Base-by-base conservation (phyloP, 2,329 filamentous ascomycete genomes). In the Botrytis tulipae region DNA sequence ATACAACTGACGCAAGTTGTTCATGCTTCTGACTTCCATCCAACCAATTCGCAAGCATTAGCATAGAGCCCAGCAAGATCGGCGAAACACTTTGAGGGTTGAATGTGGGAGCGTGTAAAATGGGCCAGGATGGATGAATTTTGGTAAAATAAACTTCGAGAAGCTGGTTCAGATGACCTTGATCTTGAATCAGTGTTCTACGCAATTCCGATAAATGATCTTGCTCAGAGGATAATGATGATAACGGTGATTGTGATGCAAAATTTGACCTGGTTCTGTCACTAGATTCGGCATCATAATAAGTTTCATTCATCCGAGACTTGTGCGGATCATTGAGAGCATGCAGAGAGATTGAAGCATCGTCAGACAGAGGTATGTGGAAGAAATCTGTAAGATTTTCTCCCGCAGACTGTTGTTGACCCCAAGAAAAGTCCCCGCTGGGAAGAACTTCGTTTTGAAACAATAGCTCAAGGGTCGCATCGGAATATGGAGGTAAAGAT, bases 81-180 rank as follows among this genome's bases (percentile, higher is more conserved):
- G 69, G 57, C 1, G 69, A 71, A 46, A 18, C 32, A 63, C 8
- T 40, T n/a, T 60, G 42, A 37, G 57, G 5, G 32, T 40, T 20
- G 18, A 71, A 71, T 7, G 69, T 71, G 25, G 69, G 42, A 46
- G 69, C 69, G 22, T 71, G 69, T 32, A 71, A 51, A 20, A 71
- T 29, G 22, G 69, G 57, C 69, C 69, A 71, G 37, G 16, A 71
- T 44, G 69, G 59, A 51, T 71, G 69, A 3, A 71, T 37, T 62
- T 63, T 35, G 16, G 29, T 25, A 6, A 71, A 71, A 62, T 63
- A 71, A 2, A 63, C 7, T 29, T 60, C 29, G 10, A 71, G 57
- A 44, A 71, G 57, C 10, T 48, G 22, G 6, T 40, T 46, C 54
- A 71, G 10, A 12, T 40, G 57, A 16, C 14, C 51, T 25, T 40